Evolutionary conservation across 2,329 filamentous ascomycete species (phyloP), one percentile per base, ranked within the genome.

Genomic region (Ophiostoma fasciatum): DNA sequence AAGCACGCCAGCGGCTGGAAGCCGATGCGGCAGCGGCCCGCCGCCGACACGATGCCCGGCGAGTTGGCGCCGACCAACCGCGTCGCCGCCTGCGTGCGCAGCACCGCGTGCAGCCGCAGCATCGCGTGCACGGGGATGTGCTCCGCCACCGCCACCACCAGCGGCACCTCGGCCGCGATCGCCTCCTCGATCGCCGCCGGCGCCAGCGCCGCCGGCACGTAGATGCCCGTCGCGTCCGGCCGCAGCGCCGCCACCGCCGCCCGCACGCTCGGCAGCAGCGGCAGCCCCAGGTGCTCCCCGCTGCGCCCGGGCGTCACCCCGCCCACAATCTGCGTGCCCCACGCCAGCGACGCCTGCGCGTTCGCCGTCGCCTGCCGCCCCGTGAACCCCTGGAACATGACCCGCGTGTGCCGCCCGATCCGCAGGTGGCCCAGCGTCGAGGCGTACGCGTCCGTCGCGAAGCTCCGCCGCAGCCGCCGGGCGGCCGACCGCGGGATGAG

Each of bases 101-200:
- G 64, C 33, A 83, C 74, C 18, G 75, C 74, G 35, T 82, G 75
- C 35, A 68, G 58, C 57, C 78, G 68, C 45, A 87, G 63, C 51
- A 87, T 77, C 49, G 87, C 80, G 51, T 85, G 79, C 14, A 84
- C 58, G 0, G 82, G 82, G 23, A 87, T 78, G 51, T 85, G 79
- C 51, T 88, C 82, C 6, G 82, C 80, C 7, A 88, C 81, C 6
- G 79, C 78, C 7, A 85, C 79, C 17, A 87, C 74, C 2, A 87
- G 64, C 0, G 80, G 78, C 1, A 87, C 75, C 49, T 87, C 79
- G 0, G 80, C 80, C 50, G 82, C 79, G 39, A 88, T 77, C 1
- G 82, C 81, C 52, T 87, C 80, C 52, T 82, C 76, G 47, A 88
- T 85, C 0, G 82, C 82, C 19, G 64, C 63, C 0, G 75, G 66